These are phyloP conservation scores for Artemisia argyi DNA, from an alignment of 129 eudicot species.

Conservation along the genomic window DNA sequence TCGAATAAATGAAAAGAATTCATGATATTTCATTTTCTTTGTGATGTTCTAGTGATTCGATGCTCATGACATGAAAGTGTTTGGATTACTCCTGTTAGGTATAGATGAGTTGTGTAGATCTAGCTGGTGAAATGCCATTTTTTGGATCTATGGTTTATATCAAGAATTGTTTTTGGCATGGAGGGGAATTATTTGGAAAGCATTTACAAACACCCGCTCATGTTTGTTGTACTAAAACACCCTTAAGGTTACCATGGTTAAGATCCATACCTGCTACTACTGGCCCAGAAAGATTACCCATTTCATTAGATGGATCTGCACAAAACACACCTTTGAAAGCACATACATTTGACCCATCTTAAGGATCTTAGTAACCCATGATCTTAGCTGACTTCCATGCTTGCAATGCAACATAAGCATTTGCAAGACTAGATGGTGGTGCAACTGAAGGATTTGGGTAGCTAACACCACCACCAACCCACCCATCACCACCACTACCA, in stretches of 20 bases:
- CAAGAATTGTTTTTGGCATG: no score
- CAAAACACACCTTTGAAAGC: constrained; percentile 76
- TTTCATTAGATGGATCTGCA: constrained; percentile 44
- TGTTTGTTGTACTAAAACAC: constrained; percentile 61
- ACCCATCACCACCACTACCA: constrained; percentile 51
- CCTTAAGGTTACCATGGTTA: constrained; percentile 79
- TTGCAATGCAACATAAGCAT: constrained; percentile 84
- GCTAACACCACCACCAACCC: constrained; percentile 68
- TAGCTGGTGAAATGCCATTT: no score
- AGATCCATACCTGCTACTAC: constrained; percentile 88
- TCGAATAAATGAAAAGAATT: no score
- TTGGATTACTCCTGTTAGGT: no score
- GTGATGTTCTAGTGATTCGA: no score
- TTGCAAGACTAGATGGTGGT: constrained; percentile 37
- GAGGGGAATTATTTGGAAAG: no score
- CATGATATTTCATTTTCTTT: no score
- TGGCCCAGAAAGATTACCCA: constrained; percentile 48
- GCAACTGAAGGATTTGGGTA: constrained; percentile 39
- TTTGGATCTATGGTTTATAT: no score
- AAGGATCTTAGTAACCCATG: constrained; percentile 58
- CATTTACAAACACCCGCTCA: no score
- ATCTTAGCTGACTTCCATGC: constrained; percentile 96
- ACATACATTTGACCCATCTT: constrained; percentile 91
- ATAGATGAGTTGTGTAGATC: no score
- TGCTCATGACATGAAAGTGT: no score